A percentile compares a stretch with the other conserved stretches of the same genome.
phyloP scores from a whole-genome alignment of 495 filamentous ascomycete genomes.

The Cladorrhinum samala region DNA sequence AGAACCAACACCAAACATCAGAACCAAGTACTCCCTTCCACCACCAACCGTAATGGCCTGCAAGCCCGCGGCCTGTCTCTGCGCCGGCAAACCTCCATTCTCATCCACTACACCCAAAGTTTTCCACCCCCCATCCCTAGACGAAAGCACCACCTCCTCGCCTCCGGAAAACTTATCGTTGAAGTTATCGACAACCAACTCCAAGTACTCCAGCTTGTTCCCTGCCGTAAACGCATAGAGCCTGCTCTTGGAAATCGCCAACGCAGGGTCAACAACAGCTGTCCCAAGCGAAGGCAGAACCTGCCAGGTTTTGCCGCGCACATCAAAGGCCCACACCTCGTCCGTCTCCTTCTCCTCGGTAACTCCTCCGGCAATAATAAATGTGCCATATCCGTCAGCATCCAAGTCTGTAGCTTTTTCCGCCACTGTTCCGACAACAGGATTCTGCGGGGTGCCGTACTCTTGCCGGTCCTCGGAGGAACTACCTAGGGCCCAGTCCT shows the following conservation, averaged over 20 bases:
- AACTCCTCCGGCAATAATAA: constrained; percentile 71
- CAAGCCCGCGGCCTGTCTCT: constrained; percentile 40
- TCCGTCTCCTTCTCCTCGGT: constrained; percentile 41
- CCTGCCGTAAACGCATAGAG: constrained; percentile 71
- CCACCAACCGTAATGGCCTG: constrained; percentile 44
- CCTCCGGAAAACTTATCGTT: constrained; percentile 42
- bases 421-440: constrained; percentile 42
- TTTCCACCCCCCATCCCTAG: constrained; percentile 35
- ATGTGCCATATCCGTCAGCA: constrained; percentile 45
- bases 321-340: constrained; percentile 69
- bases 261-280: constrained; percentile 55
- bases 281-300: constrained; percentile 56
- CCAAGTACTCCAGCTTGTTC: constrained; percentile 55
- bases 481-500: constrained; percentile 40
- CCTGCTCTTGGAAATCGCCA: constrained; percentile 50
- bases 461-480: constrained; percentile 30
- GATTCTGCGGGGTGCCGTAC: constrained; percentile 41
- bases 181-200: constrained; percentile 39
- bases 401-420: constrained; percentile 41
- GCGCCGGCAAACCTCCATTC: constrained; percentile 34
- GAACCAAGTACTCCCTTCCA: constrained; percentile 54
- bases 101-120: constrained; percentile 15
- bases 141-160: constrained; percentile 28
- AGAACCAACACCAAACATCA: constrained; percentile 58
- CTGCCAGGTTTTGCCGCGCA: constrained; percentile 53